Evolutionary conservation across 768 basidiomycete genomes (phyloP), one percentile per base, ranked within the genome.

Genomic region (Pleurotus ostreatus): DNA sequence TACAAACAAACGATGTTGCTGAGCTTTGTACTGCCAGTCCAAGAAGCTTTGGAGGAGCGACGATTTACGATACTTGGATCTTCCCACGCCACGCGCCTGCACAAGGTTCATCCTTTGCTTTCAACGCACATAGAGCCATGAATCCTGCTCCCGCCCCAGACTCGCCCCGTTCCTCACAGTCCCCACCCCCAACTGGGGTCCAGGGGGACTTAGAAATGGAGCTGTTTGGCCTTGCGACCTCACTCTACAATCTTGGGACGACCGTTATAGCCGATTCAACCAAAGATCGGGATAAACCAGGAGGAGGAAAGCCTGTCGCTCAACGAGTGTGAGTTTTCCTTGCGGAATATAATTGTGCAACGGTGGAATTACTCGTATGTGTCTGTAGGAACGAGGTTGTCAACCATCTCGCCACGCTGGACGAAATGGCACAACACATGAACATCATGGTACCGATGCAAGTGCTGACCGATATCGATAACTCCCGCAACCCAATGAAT

Each of bases 241-340:
- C 85, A 2, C 70, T 92, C 22, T 92, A 92, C 65, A 90, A 91
- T 61, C 74, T 92, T 5, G 89, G 89, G 20, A 89, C 89, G 4
- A 91, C 90, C 0, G 89, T 91, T 18, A 85, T 92, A 63, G 88
- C 86, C 46, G 90, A 92, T 67, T 83, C 87, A 2, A 88, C 88
- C 12, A 91, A 89, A 69, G 89, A 90, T 62, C 80, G 83, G 49
- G 87, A 88, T 61, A 86, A 84, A 56, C 79, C 82, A 11, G 84
- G 78, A 3, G 84, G 80, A 1, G 84, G 78, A 18, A 92, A 92
- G 66, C 88, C 84, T 61, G 89, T 91, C 25, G 90, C 88, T n/a
- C 68, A 79, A 49, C 75, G 88, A 65, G 89, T 87, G 89, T 90
- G 71, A 59, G 81, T 71, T 15, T 15, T 22, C 26, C 47, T 55